Evolutionary conservation across 2,329 filamentous ascomycete genomes (phyloP), one percentile per base, ranked within the genome.

Genomic region (Ophidiomyces ophidiicola): DNA sequence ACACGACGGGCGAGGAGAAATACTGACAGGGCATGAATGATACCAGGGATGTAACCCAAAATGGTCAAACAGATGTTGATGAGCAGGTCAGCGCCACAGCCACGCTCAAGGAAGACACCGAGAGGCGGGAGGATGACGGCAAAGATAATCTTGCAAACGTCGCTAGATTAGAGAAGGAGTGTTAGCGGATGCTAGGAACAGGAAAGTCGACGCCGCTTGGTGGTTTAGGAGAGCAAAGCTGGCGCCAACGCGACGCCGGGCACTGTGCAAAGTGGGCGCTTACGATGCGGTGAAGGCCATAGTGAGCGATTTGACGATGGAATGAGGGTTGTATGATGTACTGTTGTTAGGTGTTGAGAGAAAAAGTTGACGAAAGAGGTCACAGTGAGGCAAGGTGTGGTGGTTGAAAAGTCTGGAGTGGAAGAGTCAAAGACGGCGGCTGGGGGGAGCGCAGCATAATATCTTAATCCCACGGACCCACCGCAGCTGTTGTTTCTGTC

Each of bases 41-140:
- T 87, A 63, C 85, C 82, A 48, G 80, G 81, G 55, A 87, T 72
- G 63, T 76, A 79, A 63, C 74, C 77, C 52, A 85, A 69, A 52
- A 84, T 76, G 53, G 84, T 92, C 66, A 92, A 69, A 56, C 86
- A 72, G 64, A 93, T 83, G 78, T 92, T 93, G 76, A 94, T 92
- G 64, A 88, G 70, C 56, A 94, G 70, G 60, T 93, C 83, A 50
- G 79, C 76, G 59, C 80, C 80, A 68, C 86, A 93, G 55, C 86
- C 86, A 53, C 81, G 78, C 79, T 94, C 86, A 52, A 94, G 82
- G 74, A 93, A 90, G 61, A 94, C 86, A 69, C 86, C 86, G 41
- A 94, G 67, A 59, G 86, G 86, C 42, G 86, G 86, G 49, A 94
- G 76, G 68, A 94, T 69, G 70, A 94, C 70, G 70, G 86, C 86